Evolutionary conservation across 768 basidiomycete species (phyloP).

Genomic region (Russula ochroleuca): DNA sequence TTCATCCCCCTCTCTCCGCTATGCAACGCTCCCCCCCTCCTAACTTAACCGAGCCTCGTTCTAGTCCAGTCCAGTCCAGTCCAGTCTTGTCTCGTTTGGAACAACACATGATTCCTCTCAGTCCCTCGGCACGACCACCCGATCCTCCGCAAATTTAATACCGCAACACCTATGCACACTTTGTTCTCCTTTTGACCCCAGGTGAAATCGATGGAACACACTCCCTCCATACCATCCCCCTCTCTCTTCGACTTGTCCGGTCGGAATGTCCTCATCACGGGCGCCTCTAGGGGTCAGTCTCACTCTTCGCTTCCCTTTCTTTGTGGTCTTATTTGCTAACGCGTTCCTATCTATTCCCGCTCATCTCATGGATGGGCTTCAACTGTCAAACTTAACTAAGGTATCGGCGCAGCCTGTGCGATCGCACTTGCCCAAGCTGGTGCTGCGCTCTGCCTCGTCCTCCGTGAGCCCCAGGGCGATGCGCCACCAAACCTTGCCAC

Average conservation of each 20-base stretch:
- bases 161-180: background rate
- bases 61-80: background rate
- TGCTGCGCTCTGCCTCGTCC: conserved; percentile 46
- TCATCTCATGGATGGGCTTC: background rate
- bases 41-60: background rate
- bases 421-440: conserved; percentile 53
- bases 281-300: conserved; percentile 65
- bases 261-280: conserved; percentile 73
- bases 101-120: background rate
- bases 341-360: conserved; percentile 13
- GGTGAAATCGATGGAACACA: conserved; percentile 45
- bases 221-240: conserved; percentile 46
- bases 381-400: conserved; percentile 31
- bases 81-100: background rate
- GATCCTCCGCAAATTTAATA: conserved; percentile 12
- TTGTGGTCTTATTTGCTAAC: conserved; percentile 5
- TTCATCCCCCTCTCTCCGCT: background rate
- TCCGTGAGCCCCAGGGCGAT: conserved; percentile 41
- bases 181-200: background rate
- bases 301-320: conserved; percentile 5
- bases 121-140: conserved; percentile 15
- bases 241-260: conserved; percentile 64
- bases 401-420: conserved; percentile 54
- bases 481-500: conserved; percentile 38
- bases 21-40: background rate